phyloP scores from a whole-genome alignment of 2,329 filamentous ascomycete genomes.

The Cercospora zeae-maydis region DNA sequence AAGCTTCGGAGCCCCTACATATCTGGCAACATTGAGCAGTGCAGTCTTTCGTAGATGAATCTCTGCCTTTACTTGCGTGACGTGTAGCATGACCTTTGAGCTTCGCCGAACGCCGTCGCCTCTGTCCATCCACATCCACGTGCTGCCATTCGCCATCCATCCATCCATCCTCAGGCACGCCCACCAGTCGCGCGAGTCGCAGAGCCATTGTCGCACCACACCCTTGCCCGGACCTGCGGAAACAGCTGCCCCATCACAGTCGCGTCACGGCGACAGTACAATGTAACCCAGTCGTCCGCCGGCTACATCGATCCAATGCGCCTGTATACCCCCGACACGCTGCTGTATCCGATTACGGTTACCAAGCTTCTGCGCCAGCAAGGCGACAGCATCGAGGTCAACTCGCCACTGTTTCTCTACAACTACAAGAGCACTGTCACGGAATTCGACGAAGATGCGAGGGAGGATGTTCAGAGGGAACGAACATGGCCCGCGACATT shows the following conservation, averaged over 20 bases:
- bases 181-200: not conserved
- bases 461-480: conserved; percentile 58
- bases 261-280: conserved; percentile 23
- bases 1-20: conserved; percentile 15
- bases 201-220: not conserved
- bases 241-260: conserved; percentile 1
- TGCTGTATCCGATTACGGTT: conserved; percentile 92
- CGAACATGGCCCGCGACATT: conserved; percentile 73
- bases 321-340: conserved; percentile 49
- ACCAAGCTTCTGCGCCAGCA: conserved; percentile 74
- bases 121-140: not conserved
- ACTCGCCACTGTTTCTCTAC: conserved; percentile 81
- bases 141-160: not conserved
- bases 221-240: not conserved
- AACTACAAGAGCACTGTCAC: conserved; percentile 72
- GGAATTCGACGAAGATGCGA: conserved; percentile 67
- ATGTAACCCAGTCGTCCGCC: conserved; percentile 22
- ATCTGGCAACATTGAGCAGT: conserved; percentile 17
- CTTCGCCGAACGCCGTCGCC: conserved; percentile 4
- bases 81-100: conserved; percentile 20
- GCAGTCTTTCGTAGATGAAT: conserved; percentile 22
- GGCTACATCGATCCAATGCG: conserved; percentile 40
- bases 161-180: not conserved
- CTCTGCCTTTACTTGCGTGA: conserved; percentile 21
- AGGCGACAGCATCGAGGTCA: conserved; percentile 70